Evolutionary conservation across 257 asterid species (phyloP), one percentile per base, ranked within the genome.

Genomic region (Pogostemon cablin): DNA sequence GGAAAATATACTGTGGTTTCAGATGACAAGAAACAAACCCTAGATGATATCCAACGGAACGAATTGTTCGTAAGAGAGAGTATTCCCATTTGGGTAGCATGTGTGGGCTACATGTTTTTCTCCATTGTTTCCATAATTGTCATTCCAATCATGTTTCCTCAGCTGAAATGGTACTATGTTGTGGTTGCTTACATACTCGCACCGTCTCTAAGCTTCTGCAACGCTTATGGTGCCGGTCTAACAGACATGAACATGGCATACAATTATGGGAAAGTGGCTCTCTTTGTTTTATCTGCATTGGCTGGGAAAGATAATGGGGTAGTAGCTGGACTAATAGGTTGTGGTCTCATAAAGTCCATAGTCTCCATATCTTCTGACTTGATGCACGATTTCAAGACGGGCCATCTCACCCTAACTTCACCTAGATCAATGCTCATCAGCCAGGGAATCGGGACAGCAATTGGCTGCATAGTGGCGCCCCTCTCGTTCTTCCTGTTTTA

Each of bases 121-220:
- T 75, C 80, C 7, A n/a, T 75, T n/a, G 46, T 86, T 62, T 84
- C 95, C 40, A 84, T 79, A 2, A 43, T 79, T 11, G 74, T 82
- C 3, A 84, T 88, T 61, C 95, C 95, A 7, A 81, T 82, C 65
- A 82, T 88, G 80, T 84, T 88, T 79, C 84, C 75, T 61, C 87
- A 83, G 72, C 86, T 88, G 4, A 78, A 74, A 9, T 88, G 95
- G 92, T 88, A 86, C 81, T 67, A 77, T 72, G 83, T 84, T 3
- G 8, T 78, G 5, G 88, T 84, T 1, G 72, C 84, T 15, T 88
- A 88, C 69, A 20, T 73, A 10, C 67, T 88, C 61, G 92, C 95
- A 48, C 95, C 95, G 0, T 68, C 78, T 9, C 57, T 88, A 4
- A 85, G 90, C 67, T 88, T 88, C 79, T 88, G 92, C 74, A 88